Evolutionary conservation across 2,329 filamentous ascomycete species (phyloP).

Genomic region (Coniochaeta sp.): DNA sequence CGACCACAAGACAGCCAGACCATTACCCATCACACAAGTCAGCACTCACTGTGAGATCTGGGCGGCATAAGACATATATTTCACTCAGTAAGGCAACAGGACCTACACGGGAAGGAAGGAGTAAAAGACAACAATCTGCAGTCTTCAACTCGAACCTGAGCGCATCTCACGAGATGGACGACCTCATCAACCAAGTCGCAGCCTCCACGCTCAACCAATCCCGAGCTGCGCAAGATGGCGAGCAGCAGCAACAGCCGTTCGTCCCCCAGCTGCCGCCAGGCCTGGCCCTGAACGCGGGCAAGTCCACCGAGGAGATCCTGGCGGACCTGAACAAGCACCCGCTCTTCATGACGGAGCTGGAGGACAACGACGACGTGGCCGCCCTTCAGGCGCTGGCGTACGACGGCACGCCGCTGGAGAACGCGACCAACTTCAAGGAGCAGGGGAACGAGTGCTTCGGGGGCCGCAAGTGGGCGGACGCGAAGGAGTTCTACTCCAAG

Average conservation of each 20-base stretch:
- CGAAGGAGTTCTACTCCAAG: conserved; percentile 86
- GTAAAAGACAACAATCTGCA: conserved; percentile 1
- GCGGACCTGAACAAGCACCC: conserved; percentile 58
- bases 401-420: conserved; percentile 81
- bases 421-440: conserved; percentile 78
- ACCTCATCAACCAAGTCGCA: neutral
- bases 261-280: conserved; percentile 39
- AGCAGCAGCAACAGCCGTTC: neutral
- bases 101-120: neutral
- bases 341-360: conserved; percentile 92
- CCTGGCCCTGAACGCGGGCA: conserved; percentile 30
- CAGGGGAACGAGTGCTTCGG: conserved; percentile 86
- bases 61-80: too few species aligned
- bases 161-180: neutral
- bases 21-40: neutral
- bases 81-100: too few species aligned
- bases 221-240: neutral
- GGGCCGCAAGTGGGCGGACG: conserved; percentile 68
- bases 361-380: conserved; percentile 77
- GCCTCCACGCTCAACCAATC: neutral
- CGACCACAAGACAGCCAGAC: neutral
- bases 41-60: too few species aligned
- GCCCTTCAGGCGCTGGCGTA: conserved; percentile 87
- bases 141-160: neutral
- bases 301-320: conserved; percentile 47